A percentile compares a stretch with the other conserved stretches of the same genome.
phyloP scores from a whole-genome alignment of 345 rosid genomes.

The Erucastrum elatum region DNA sequence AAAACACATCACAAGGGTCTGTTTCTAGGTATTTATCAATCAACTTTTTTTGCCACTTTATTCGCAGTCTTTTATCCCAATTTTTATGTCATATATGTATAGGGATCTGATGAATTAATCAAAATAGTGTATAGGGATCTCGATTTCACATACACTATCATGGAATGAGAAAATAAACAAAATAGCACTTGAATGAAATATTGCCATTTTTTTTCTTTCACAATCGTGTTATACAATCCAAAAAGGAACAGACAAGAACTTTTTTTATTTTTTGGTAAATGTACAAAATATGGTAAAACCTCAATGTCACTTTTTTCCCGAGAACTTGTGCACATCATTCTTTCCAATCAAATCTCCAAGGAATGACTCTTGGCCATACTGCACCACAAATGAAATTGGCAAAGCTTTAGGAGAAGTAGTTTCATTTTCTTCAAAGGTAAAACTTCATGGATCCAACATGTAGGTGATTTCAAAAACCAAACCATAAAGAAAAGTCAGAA shows the following conservation, averaged over 20 bases:
- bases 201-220: slow-evolving; percentile 17
- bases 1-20: slow-evolving; percentile 33
- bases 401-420: background rate
- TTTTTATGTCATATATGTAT: background rate
- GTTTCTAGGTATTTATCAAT: slow-evolving; percentile 17
- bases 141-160: slow-evolving; percentile 4
- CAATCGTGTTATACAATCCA: slow-evolving; percentile 25
- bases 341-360: slow-evolving; percentile 22
- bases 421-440: slow-evolving; percentile 14
- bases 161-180: background rate
- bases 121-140: background rate
- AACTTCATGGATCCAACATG: background rate
- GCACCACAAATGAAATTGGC: slow-evolving; percentile 17
- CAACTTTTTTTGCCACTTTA: slow-evolving; percentile 35
- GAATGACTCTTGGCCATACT: slow-evolving; percentile 27
- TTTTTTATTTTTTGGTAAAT: background rate
- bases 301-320: slow-evolving; percentile 16
- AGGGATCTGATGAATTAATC: background rate
- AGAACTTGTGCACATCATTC: slow-evolving; percentile 22
- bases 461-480: background rate
- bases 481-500: background rate
- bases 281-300: slow-evolving; percentile 35
- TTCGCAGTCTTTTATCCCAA: background rate
- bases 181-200: background rate
- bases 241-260: slow-evolving; percentile 3